phyloP scores from a whole-genome alignment of 257 asterid species.

The Salvia hispanica region DNA sequence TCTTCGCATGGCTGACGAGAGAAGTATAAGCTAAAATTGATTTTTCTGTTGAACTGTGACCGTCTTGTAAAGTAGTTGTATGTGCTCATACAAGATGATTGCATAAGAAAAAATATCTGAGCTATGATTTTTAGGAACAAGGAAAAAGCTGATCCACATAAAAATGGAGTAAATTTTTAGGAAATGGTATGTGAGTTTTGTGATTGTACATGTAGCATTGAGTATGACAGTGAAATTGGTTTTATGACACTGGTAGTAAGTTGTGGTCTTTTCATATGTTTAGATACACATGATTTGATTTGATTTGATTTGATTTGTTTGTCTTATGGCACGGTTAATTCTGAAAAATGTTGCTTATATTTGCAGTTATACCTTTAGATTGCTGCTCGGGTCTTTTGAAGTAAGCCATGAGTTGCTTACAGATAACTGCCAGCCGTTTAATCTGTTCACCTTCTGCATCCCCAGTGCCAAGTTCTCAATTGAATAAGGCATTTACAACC shows the following conservation, averaged over 20 bases:
- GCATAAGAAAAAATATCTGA: too few species aligned
- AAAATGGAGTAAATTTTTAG: not conserved
- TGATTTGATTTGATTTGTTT: constrained; percentile 19
- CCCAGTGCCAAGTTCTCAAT: constrained; percentile 13
- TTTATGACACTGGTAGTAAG: not conserved
- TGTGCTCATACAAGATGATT: not conserved
- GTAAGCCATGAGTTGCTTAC: constrained; percentile 38
- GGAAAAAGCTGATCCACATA: not conserved
- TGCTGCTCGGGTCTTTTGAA: constrained; percentile 40
- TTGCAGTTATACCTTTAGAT: constrained; percentile 28
- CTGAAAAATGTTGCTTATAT: constrained; percentile 2
- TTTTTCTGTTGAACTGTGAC: not conserved
- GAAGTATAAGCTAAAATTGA: not conserved
- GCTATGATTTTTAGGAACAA: not conserved
- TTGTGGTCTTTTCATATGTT: constrained; percentile 7
- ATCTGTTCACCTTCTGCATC: constrained; percentile 35
- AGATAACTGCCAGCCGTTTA: not conserved
- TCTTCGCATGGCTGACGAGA: not conserved
- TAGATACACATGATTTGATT: constrained; percentile 22
- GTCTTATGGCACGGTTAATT: constrained; percentile 5
- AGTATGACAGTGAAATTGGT: not conserved
- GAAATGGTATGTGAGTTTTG: not conserved
- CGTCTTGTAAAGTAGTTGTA: not conserved
- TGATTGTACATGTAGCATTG: not conserved
- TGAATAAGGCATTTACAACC: constrained; percentile 28